Conservation (phyloP, 148 eudicot genomes). For the Rhododendron molle region DNA sequence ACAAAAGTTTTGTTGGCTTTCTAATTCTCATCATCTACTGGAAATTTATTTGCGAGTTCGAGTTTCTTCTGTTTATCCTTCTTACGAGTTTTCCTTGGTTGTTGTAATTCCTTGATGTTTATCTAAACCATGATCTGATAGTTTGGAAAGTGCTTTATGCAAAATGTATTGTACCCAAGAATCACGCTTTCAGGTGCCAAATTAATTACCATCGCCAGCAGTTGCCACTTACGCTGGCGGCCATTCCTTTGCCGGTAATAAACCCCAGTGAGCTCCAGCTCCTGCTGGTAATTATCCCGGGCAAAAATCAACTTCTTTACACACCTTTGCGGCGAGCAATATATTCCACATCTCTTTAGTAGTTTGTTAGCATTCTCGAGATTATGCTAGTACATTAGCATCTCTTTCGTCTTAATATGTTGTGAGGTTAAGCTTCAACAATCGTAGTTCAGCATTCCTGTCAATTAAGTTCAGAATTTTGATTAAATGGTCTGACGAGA, state of each 20-base stretch:
- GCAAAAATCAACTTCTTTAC: not conserved
- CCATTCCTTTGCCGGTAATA: not conserved
- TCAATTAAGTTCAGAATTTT: not conserved
- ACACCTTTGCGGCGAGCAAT: not conserved
- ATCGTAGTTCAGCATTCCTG: not conserved
- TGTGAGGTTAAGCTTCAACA: not conserved
- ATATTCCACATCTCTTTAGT: not conserved
- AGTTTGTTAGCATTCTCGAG: not conserved
- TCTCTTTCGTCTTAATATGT: too few species aligned
- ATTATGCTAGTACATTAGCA: too few species aligned
- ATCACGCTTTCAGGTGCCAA: not conserved
- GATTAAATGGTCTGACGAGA: not conserved
- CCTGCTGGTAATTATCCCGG: not conserved
- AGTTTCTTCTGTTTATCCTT: too few species aligned
- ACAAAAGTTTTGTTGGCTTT: not conserved
- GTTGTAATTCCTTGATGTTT: not conserved
- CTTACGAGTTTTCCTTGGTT: not conserved
- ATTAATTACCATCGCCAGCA: not conserved
- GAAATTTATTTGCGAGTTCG: not conserved
- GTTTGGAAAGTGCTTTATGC: not conserved
- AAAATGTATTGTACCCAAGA: not conserved
- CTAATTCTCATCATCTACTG: not conserved
- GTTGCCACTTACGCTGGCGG: not conserved
- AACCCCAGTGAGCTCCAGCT: not conserved
- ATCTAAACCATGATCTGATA: not conserved